Evolutionary conservation across 1,284 basidiomycete genomes (phyloP).

Genomic region (Peniophora sp.): DNA sequence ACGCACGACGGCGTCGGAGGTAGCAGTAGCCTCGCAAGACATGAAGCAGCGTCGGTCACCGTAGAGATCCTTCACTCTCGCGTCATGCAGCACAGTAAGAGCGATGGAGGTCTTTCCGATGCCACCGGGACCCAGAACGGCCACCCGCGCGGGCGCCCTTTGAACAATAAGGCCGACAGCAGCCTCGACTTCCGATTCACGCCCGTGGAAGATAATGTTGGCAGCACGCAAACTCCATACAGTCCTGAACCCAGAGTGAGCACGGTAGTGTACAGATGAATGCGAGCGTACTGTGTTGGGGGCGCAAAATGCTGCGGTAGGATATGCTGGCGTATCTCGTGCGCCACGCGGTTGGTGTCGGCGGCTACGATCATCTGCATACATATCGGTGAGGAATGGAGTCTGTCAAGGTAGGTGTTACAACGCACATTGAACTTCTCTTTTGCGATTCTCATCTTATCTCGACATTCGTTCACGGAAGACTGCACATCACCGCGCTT

Average conservation of each 20-base stretch:
- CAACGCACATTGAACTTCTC: too few species aligned
- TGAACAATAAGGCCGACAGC: not conserved
- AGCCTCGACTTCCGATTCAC: not conserved
- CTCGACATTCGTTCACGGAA: too few species aligned
- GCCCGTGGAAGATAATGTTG: not conserved
- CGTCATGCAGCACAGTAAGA: conserved; percentile 17
- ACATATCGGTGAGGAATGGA: too few species aligned
- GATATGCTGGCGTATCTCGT: not conserved
- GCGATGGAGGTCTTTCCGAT: conserved; percentile 28
- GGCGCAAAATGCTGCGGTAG: not conserved
- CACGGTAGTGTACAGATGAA: not conserved
- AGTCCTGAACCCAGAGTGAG: not conserved
- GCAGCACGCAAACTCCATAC: not conserved
- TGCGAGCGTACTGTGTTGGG: not conserved
- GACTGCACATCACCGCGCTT: not conserved
- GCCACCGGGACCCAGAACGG: conserved; percentile 23
- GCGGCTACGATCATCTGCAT: too few species aligned
- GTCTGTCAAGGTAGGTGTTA: too few species aligned
- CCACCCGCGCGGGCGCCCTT: conserved; percentile 8
- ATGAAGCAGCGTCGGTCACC: conserved; percentile 17
- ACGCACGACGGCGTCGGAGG: conserved; percentile 13
- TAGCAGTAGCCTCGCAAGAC: conserved; percentile 17
- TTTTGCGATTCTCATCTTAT: too few species aligned
- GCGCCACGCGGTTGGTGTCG: not conserved
- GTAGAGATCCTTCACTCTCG: conserved; percentile 11